These are phyloP conservation scores for Curvularia sp. DNA, from an alignment of 2,329 filamentous ascomycete species.

Conservation along the genomic window DNA sequence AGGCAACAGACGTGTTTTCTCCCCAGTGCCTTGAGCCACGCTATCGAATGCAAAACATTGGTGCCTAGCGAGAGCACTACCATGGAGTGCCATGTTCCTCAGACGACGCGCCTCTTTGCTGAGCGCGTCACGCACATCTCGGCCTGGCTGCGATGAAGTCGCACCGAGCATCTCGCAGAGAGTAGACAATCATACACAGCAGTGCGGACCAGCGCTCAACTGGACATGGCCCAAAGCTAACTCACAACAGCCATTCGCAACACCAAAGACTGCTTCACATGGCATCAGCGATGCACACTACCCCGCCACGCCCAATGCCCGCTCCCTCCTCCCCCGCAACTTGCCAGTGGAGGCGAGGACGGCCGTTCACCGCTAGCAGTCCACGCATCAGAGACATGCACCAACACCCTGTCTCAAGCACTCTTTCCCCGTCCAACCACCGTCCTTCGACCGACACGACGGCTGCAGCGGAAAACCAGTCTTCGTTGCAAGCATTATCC, in stretches of 20 bases:
- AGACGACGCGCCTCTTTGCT: conserved; percentile 37
- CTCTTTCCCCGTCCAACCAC: neutral
- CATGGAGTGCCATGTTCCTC: conserved; percentile 48
- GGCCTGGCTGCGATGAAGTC: conserved; percentile 27
- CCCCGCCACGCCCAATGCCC: conserved; percentile 9
- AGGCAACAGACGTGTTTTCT: conserved; percentile 27
- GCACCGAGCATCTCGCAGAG: conserved; percentile 11
- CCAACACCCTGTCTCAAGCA: neutral
- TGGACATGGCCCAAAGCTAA: conserved; percentile 1
- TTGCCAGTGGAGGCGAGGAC: conserved; percentile 32
- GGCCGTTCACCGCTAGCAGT: conserved; percentile 22
- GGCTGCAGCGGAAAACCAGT: neutral
- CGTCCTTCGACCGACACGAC: neutral
- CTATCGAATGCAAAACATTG: conserved; percentile 20
- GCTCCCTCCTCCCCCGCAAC: conserved; percentile 11
- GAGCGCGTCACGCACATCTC: conserved; percentile 30
- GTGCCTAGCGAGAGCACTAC: conserved; percentile 44
- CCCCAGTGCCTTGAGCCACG: conserved; percentile 9
- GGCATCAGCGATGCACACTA: conserved; percentile 16
- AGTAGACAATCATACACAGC: conserved; percentile 3
- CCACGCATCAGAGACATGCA: conserved; percentile 8
- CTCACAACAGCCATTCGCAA: neutral
- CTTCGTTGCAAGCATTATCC: conserved; percentile 3
- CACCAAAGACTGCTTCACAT: neutral
- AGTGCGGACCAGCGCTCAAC: neutral